Base-by-base conservation (phyloP, 106 monocot genomes). In the Vanilla planifolia region DNA sequence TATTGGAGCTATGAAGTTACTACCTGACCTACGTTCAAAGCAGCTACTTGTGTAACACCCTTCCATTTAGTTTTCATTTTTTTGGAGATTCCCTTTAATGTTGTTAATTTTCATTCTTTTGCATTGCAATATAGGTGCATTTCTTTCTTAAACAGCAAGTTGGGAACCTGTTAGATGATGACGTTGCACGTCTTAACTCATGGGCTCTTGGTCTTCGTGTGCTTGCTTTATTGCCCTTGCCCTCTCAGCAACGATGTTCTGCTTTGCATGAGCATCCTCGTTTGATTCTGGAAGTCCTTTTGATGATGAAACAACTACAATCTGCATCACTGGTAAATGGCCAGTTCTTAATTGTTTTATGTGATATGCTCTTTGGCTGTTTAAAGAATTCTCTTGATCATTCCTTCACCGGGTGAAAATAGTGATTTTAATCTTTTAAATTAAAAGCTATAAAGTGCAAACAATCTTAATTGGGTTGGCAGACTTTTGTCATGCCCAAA, bases 291-390 rank as follows among this genome's bases (percentile, higher is more conserved):
- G 95, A 96, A 74, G 95, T 96, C 65, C 67, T 86, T 19, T 72
- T 96, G 68, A 96, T 96, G 90, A 90, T 79, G 89, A 96, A 96
- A 68, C 90, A 96, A 51, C 75, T 96, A 45, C 80, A 96, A 56
- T 81, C 83, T 84, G 95, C 95, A 59, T 79, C 86, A 37, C 59
- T 87, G 89, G 95, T 96, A 87, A 3, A 32, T 60, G 55, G 14
- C 27, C 35, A 35, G 15, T 1, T 35, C 35, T 57, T 9, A 19
- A 57, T 34, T 35, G 0, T n/a, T 57, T 35, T 11, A 55, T 57
- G 2, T 24, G 20, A 19, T 53, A 16, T 32, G 28, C 32, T 53
- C 30, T 13, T 28, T 28, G 20, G 28, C 2, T 45, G 41, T 43
- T 45, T 21, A 26, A 45, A 5, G 7, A 2, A 16, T 33, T 30